Conservation (phyloP, 108 stramenopile species). For the Aureococcus anophagefferens region DNA sequence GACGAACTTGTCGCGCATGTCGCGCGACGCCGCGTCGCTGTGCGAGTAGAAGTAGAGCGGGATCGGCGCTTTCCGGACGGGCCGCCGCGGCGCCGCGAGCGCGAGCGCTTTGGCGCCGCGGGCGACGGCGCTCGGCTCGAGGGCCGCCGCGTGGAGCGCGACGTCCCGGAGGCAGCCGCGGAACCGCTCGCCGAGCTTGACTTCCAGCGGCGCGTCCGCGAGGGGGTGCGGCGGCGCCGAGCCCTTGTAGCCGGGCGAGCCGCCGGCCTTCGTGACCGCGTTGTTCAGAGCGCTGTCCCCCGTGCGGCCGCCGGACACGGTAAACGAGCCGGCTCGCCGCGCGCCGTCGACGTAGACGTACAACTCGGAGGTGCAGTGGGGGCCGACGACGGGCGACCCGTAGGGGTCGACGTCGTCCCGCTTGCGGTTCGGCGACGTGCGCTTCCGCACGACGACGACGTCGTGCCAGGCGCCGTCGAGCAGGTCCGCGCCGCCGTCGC, state of each 20-base stretch:
- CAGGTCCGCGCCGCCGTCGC: too few relatives aligned
- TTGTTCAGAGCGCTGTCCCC: background rate
- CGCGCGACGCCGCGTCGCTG: background rate
- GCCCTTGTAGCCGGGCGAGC: background rate
- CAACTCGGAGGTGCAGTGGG: background rate
- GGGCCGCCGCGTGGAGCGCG: background rate
- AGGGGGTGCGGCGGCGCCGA: background rate
- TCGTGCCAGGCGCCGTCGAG: background rate
- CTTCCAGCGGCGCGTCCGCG: background rate
- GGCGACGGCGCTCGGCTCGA: background rate
- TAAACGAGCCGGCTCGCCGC: background rate
- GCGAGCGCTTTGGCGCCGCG: background rate
- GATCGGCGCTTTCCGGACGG: background rate
- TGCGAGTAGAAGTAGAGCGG: background rate
- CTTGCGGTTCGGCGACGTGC: too few relatives aligned
- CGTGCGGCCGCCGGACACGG: background rate
- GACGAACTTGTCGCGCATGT: background rate
- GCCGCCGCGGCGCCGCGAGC: too few relatives aligned
- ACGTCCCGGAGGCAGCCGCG: background rate
- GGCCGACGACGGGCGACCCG: too few relatives aligned
- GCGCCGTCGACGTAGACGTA: background rate
- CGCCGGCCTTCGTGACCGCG: background rate
- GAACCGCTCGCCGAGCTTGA: background rate
- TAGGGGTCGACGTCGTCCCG: too few relatives aligned
- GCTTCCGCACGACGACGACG: background rate